These are phyloP conservation scores for Xylariaceae sp. DNA, from an alignment of 2,329 filamentous ascomycete species.

Conservation along the genomic window DNA sequence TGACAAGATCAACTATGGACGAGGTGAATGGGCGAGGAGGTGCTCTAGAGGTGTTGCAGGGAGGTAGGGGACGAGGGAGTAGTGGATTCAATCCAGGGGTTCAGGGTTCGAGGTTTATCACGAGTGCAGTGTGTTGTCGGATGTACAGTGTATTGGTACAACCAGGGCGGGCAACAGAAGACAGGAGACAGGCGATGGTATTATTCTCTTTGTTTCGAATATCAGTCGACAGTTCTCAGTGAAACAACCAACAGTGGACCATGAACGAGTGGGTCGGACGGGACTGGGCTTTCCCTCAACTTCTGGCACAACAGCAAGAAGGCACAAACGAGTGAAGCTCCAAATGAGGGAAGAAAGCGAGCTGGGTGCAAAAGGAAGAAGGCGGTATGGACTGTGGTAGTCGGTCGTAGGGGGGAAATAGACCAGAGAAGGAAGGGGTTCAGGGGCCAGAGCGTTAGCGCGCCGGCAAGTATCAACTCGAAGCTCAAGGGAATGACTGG, in stretches of 20 bases:
- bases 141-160: neutral
- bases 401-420: too few species aligned
- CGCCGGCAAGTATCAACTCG: constrained; percentile 3
- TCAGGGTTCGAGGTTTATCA: constrained; percentile 12
- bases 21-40: constrained; percentile 10
- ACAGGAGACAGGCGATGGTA: constrained; percentile 14
- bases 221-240: constrained; percentile 21
- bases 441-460: constrained; percentile 5
- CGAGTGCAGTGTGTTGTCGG: neutral
- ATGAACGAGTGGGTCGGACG: constrained; percentile 7
- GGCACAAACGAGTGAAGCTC: constrained; percentile 7
- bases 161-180: neutral
- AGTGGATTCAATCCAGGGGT: constrained; percentile 26
- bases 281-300: neutral
- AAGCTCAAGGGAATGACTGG: neutral
- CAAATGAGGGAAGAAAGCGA: neutral
- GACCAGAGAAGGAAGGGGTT: constrained; percentile 2
- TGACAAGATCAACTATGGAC: neutral
- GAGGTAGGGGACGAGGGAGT: constrained; percentile 15
- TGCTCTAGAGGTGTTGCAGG: constrained; percentile 5
- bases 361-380: neutral
- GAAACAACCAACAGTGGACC: constrained; percentile 14
- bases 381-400: neutral
- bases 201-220: constrained; percentile 21
- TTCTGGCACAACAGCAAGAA: neutral